A percentile compares a stretch with the other conserved stretches of the same genome.
phyloP scores from a whole-genome alignment of 1,139 yeast species.

The Scheffersomyces segobiensis region DNA sequence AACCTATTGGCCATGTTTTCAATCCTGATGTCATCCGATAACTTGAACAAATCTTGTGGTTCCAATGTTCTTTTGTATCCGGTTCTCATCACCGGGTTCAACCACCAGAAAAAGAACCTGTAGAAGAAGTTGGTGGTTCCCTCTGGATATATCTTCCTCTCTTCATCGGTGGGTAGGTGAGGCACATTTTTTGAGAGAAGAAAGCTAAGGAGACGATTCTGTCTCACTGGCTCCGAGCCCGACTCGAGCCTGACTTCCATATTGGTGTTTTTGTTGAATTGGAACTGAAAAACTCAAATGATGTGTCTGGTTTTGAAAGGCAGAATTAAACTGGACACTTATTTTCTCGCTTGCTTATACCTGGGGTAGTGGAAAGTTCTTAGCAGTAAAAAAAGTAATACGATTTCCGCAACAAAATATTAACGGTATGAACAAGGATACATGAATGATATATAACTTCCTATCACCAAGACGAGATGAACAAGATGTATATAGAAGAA shows the following conservation, averaged over 20 bases:
- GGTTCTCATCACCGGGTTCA: constrained; percentile 45
- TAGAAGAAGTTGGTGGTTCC: constrained; percentile 34
- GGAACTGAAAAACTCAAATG: neutral
- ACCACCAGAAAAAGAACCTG: constrained; percentile 51
- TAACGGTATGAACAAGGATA: neutral
- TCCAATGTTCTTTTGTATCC: constrained; percentile 54
- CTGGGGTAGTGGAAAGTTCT: neutral
- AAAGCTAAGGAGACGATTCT: constrained; percentile 31
- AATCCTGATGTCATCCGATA: constrained; percentile 40
- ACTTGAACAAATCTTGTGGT: constrained; percentile 43
- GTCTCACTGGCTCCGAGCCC: constrained; percentile 13
- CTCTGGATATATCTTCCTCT: constrained; percentile 40
- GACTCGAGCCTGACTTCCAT: neutral
- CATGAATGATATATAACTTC: neutral
- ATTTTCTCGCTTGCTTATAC: neutral
- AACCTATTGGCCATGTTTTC: constrained; percentile 36
- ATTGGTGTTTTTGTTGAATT: neutral
- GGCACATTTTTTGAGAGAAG: constrained; percentile 36
- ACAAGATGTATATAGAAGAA: neutral
- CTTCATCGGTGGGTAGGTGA: constrained; percentile 39
- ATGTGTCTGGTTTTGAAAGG: neutral
- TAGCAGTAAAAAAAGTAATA: too few relatives aligned
- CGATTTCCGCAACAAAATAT: neutral
- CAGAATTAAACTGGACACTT: neutral
- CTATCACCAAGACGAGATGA: neutral